Base-by-base conservation (phyloP, 805 yeast species). In the Lachancea waltii region DNA sequence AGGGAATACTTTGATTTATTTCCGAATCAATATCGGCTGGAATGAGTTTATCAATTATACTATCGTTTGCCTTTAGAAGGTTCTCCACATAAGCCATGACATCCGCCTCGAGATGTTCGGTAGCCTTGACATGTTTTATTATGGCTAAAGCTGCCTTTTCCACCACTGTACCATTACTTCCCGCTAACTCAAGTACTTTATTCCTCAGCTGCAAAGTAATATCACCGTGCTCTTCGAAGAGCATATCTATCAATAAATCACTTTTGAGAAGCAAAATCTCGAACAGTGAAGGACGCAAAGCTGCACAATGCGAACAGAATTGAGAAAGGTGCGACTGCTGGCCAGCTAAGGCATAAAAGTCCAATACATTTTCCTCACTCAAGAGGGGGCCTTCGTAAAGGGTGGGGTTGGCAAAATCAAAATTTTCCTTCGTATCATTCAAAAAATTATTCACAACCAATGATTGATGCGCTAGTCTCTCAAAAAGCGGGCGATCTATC, bases 321-420 rank as follows among this genome's bases (percentile, higher is more conserved):
- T 26, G 25, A 3, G 31, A 36, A 7, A 58, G 25, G 13, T 52
- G 47, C 0, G 39, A 35, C 24, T 47, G 38, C 0, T 41, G 29
- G 5, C 43, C 42, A 4, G 69, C 58, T 9, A 44, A 38, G 3
- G 49, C 39, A 45, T 61, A 72, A 7, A 73, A 42, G 21, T 56
- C 58, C 1, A 43, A 9, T 0, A 68, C 46, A 17, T 67, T 63
- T 1, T 61, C 62, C 5, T 57, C 50, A 3, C 58, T 64, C 6
- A 71, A 30, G 24, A 71, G 54, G 18, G 47, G 50, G 1, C 46
- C 19, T 26, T 50, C 47, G 43, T 63, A 60, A 19, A 63, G 38
- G 4, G 35, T 47, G 33, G 51, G 54, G 38, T 58, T 53, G 6
- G 43, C 43, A 29, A 54, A 65, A 10, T 51, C 42, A 41, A 59